Percentiles rank a stretch among this genome's conserved stretches.
Evolutionary conservation across 2,329 filamentous ascomycete genomes (phyloP).

Genomic region (Sclerotinia trifoliorum): DNA sequence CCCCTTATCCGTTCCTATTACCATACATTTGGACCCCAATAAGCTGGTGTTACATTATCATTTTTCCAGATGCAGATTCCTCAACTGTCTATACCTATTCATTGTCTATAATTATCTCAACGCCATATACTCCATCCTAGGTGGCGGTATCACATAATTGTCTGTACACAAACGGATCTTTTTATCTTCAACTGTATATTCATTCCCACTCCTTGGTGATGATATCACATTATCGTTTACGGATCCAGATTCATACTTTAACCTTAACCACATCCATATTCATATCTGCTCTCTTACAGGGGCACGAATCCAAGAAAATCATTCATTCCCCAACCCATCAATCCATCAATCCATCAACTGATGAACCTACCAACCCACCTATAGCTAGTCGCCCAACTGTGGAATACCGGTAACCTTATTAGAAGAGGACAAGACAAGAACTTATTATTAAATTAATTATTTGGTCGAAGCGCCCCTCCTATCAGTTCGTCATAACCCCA

Average conservation of each 20-base stretch:
- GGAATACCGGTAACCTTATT: not conserved
- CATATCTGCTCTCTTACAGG: not conserved
- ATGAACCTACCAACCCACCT: not conserved
- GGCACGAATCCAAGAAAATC: not conserved
- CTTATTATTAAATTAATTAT: not conserved
- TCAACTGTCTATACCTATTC: too few species aligned
- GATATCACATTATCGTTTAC: not conserved
- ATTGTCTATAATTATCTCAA: not conserved
- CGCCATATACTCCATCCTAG: not conserved
- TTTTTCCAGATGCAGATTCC: not conserved
- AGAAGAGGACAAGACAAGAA: not conserved
- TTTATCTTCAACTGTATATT: too few species aligned
- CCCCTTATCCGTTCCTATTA: not conserved
- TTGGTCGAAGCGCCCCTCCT: conserved; percentile 8
- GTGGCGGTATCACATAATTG: not conserved
- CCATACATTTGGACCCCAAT: not conserved
- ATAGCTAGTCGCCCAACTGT: not conserved
- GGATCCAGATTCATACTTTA: not conserved
- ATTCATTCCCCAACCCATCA: not conserved
- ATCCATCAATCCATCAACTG: too few species aligned
- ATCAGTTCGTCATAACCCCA: conserved; percentile 3
- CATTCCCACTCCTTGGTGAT: not conserved
- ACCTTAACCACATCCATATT: not conserved
- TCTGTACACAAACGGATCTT: too few species aligned
- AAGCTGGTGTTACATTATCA: not conserved